These are phyloP conservation scores for Gossypium stocksii DNA, from an alignment of 345 rosid species.

Conservation along the genomic window DNA sequence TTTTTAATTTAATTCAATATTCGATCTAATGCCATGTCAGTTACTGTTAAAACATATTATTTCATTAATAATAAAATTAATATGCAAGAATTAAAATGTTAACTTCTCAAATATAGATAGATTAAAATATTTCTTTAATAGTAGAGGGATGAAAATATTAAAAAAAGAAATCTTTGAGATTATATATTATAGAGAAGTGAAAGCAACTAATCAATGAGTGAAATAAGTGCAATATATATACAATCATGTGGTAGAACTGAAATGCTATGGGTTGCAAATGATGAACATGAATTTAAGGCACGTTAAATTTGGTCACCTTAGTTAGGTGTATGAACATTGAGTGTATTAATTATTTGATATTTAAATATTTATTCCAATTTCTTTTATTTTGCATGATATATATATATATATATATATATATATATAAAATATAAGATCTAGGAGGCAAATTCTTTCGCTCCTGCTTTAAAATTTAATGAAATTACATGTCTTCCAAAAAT, in stretches of 20 bases:
- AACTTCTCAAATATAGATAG: too few species aligned
- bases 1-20: too few species aligned
- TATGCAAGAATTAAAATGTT: too few species aligned
- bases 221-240: not conserved
- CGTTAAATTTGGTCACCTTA: not conserved
- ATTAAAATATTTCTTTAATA: too few species aligned
- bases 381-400: not conserved
- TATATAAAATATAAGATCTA: not conserved
- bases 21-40: too few species aligned
- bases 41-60: too few species aligned
- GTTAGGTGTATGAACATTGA: conserved; percentile 2
- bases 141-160: too few species aligned
- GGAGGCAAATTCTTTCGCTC: not conserved
- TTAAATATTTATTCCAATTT: not conserved
- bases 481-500: not conserved
- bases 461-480: not conserved
- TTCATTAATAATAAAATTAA: too few species aligned
- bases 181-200: not conserved
- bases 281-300: conserved; percentile 12
- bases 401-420: too few species aligned
- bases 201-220: not conserved
- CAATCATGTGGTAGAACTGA: not conserved
- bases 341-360: not conserved
- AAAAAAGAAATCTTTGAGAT: not conserved
- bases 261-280: not conserved